Base-by-base conservation (phyloP, 257 asterid genomes). In the Ajuga chamaepitys region DNA sequence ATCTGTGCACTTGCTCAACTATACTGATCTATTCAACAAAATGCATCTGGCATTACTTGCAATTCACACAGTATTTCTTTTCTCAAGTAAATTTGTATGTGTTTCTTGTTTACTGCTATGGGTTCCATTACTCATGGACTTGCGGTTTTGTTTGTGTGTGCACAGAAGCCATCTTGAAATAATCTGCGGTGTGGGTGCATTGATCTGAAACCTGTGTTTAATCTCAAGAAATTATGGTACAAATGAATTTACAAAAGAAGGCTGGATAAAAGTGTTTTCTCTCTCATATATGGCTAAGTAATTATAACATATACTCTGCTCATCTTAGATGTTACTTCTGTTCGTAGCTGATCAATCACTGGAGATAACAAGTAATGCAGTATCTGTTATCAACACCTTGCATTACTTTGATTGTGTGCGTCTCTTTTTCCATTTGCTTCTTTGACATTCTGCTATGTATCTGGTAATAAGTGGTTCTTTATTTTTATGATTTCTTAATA, bases 401-500 rank as follows among this genome's bases (percentile, higher is more conserved):
- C 24, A 42, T 35, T 4, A 38, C 48, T 28, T 76, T 74, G 59
- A 24, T 17, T 40, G 16, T 41, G 45, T 71, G 14, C 61, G 52
- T 54, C 59, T 62, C 42, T 28, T 35, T 67, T 67, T 22, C 54
- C 52, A 24, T 40, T 20, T 40, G 42, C 26, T 52, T 48, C 58
- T 8, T 44, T 72, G 28, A 22, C 46, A 24, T 13, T 70, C 25
- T 45, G 59, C 69, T 40, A 56, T 54, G 7, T 54, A 34, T 14
- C 54, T 73, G 62, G 73, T 78, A 51, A 75, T 78, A 35, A 22
- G 64, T 57, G 21, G n/a, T 63, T 66, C 71, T 77, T 77, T 72
- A 53, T 70, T 71, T 72, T 73, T 74, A 64, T 72, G 74, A 74
- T 63, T 72, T 77, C 88, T 80, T 77, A n/a, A 85, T 75, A 71